Percentiles rank a stretch among this genome's conserved stretches.
Evolutionary conservation across 352 stramenopile genomes (phyloP).

Genomic region (Phytophthora cactorum): DNA sequence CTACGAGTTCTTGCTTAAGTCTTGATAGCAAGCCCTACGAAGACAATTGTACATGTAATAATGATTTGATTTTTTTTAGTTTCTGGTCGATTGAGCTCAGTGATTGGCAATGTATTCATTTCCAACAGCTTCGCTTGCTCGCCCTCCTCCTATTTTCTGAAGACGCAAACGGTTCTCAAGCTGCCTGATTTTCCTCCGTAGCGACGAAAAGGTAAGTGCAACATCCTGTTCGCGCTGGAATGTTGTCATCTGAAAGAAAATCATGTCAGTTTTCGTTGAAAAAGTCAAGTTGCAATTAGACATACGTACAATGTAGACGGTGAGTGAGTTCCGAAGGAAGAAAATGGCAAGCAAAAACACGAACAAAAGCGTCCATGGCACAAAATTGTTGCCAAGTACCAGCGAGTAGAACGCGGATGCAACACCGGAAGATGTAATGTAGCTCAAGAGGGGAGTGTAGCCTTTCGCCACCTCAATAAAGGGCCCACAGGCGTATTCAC

Average conservation of each 20-base stretch:
- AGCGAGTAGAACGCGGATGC: constrained; percentile 43
- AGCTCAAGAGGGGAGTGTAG: constrained; percentile 47
- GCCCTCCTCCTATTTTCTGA: constrained; percentile 43
- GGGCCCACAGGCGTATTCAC: constrained; percentile 62
- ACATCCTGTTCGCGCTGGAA: constrained; percentile 57
- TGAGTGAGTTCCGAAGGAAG: constrained; percentile 64
- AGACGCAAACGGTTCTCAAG: constrained; percentile 64
- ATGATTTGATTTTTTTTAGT: no score
- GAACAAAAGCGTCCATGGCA: constrained; percentile 49
- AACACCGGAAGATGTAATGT: constrained; percentile 35
- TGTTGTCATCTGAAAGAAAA: constrained; percentile 40
- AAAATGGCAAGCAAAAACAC: constrained; percentile 45
- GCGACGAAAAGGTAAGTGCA: constrained; percentile 51
- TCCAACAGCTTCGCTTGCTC: constrained; percentile 3
- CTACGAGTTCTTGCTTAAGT: constrained; percentile 3
- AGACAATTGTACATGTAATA: no score
- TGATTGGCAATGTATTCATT: neutral
- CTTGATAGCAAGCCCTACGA: no score
- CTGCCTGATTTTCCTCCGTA: constrained; percentile 70
- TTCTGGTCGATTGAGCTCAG: no score
- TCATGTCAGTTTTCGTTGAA: neutral
- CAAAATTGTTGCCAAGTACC: constrained; percentile 43
- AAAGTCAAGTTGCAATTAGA: neutral
- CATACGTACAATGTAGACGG: constrained; percentile 47
- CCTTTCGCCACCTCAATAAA: constrained; percentile 52